Conservation (phyloP, 768 basidiomycete genomes). For the Lanmaoa pseudosensibilis region DNA sequence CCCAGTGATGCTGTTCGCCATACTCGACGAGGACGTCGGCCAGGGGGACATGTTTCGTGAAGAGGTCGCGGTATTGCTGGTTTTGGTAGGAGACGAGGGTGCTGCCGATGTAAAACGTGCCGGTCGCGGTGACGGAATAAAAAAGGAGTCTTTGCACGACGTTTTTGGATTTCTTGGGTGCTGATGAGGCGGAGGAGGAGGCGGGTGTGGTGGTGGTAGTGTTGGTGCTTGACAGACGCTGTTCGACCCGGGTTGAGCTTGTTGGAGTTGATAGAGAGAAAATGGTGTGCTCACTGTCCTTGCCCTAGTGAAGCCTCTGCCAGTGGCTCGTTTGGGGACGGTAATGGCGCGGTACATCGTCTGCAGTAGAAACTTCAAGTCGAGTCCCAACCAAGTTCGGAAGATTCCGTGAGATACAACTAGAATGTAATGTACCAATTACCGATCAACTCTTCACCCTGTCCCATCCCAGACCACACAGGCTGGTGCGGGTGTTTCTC, state of each 20-base stretch:
- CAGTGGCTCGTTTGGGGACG: slow-evolving; percentile 51
- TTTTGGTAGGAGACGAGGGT: slow-evolving; percentile 75
- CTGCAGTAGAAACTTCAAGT: background rate
- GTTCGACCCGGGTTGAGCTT: background rate
- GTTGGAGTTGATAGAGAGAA: no score
- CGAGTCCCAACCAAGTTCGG: background rate
- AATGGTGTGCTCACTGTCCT: slow-evolving; percentile 47
- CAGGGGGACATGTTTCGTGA: slow-evolving; percentile 76
- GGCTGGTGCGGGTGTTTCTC: no score
- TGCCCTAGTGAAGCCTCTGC: slow-evolving; percentile 50
- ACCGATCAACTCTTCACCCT: no score
- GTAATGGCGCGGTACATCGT: slow-evolving; percentile 56
- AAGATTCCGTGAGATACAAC: slow-evolving; percentile 5
- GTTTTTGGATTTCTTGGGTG: slow-evolving; percentile 53
- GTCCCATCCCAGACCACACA: no score
- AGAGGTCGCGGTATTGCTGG: slow-evolving; percentile 82
- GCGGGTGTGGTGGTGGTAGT: slow-evolving; percentile 32
- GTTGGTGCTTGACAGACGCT: slow-evolving; percentile 66
- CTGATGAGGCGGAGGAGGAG: slow-evolving; percentile 12
- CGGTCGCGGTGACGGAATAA: slow-evolving; percentile 64
- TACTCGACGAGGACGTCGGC: slow-evolving; percentile 77
- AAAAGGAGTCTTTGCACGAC: slow-evolving; percentile 61
- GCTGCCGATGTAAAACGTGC: slow-evolving; percentile 82
- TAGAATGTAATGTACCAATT: no score
- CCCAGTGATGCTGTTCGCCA: slow-evolving; percentile 79